phyloP scores from a whole-genome alignment of 2,329 filamentous ascomycete species.

The Fusarium coffeatum region DNA sequence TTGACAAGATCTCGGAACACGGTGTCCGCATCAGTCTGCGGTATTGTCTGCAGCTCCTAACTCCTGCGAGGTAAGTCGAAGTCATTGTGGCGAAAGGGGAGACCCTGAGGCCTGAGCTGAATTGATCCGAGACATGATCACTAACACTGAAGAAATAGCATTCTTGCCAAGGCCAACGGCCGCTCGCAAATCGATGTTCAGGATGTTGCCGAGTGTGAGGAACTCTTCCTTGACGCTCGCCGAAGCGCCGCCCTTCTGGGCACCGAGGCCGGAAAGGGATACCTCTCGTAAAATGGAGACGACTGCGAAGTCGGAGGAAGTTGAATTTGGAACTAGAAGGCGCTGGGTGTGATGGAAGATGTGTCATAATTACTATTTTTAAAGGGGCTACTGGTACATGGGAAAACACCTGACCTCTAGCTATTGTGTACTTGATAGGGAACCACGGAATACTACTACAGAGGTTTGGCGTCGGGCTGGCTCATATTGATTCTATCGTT shows the following conservation, averaged over 20 bases:
- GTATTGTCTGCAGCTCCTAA: constrained; percentile 92
- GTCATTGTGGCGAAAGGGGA: constrained; percentile 43
- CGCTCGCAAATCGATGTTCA: constrained; percentile 79
- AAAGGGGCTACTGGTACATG: constrained; percentile 35
- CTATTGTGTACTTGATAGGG: constrained; percentile 45
- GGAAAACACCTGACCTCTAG: constrained; percentile 38
- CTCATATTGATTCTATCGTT: constrained; percentile 36
- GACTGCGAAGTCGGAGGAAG: constrained; percentile 3
- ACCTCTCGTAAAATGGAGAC: constrained; percentile 65
- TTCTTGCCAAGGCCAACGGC: constrained; percentile 87
- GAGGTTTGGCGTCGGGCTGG: constrained; percentile 46
- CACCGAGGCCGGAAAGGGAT: constrained; percentile 71
- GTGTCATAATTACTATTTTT: constrained; percentile 48
- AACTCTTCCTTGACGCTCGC: constrained; percentile 84
- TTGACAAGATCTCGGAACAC: constrained; percentile 87
- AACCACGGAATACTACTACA: constrained; percentile 41
- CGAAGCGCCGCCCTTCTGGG: constrained; percentile 78
- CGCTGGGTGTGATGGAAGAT: constrained; percentile 40
- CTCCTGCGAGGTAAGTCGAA: constrained; percentile 77
- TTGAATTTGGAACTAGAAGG: constrained; percentile 35
- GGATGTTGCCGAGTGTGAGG: constrained; percentile 84
- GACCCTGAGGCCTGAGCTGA: constrained; percentile 15
- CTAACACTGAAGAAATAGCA: constrained; percentile 64
- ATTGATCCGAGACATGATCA: constrained; percentile 47
- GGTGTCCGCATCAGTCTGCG: constrained; percentile 90